Conservation (phyloP, 306 rosid species). For the Sphenostylis stenocarpa region DNA sequence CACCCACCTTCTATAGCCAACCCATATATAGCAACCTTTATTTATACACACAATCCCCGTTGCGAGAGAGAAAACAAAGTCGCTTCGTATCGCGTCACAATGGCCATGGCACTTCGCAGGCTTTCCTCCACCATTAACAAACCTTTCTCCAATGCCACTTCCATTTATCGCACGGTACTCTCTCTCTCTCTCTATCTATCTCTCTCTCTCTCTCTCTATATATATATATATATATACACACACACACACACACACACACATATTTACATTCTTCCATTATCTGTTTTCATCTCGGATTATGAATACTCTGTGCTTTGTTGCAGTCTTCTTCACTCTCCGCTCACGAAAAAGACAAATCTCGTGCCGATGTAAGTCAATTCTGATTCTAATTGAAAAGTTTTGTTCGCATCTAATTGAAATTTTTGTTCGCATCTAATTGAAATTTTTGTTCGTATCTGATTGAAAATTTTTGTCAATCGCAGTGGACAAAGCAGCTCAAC, state of each 20-base stretch:
- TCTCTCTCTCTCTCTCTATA: no score
- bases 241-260: no score
- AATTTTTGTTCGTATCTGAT: background rate
- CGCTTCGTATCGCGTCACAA: background rate
- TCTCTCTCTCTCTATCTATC: no score
- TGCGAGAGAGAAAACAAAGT: background rate
- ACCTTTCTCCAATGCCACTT: slow-evolving; percentile 42
- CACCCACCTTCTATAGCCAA: slow-evolving; percentile 22
- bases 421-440: background rate
- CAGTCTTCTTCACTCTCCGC: slow-evolving; percentile 72
- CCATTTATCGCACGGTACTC: slow-evolving; percentile 56
- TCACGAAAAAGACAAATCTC: slow-evolving; percentile 52
- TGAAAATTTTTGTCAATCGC: background rate
- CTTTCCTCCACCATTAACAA: slow-evolving; percentile 51
- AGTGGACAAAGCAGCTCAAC: slow-evolving; percentile 91
- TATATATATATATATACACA: no score
- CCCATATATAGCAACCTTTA: background rate
- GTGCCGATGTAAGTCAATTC: slow-evolving; percentile 51
- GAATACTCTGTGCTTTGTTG: slow-evolving; percentile 20
- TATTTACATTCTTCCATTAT: background rate
- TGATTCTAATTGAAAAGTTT: background rate
- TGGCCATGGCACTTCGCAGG: slow-evolving; percentile 78
- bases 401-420: background rate
- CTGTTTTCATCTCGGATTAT: background rate
- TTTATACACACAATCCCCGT: background rate